Percentiles rank a stretch among this genome's conserved stretches.
Conservation (phyloP, 768 basidiomycete species). For the Mycena filopes region DNA sequence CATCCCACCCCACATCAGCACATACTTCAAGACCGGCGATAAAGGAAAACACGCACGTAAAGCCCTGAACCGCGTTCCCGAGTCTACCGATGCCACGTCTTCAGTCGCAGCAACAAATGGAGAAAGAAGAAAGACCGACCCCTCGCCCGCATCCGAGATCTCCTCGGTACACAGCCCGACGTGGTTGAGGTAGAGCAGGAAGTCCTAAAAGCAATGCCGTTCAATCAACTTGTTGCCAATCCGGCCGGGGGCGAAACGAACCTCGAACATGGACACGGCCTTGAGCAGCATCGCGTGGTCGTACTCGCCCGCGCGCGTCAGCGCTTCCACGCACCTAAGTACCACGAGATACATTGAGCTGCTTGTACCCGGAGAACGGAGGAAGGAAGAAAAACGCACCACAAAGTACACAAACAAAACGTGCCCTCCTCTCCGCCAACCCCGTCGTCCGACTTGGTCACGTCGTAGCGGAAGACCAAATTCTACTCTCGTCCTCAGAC, state of each 20-base stretch:
- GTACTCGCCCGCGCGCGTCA: constrained; percentile 88
- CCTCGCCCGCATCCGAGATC: constrained; percentile 87
- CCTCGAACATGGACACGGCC: constrained; percentile 92
- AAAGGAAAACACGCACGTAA: constrained; percentile 68
- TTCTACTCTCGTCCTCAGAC: too few species aligned
- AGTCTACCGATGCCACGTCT: constrained; percentile 57
- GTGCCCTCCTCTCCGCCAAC: constrained; percentile 97
- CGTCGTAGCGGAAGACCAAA: constrained; percentile 92
- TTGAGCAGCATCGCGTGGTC: constrained; percentile 72
- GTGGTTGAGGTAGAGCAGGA: constrained; percentile 86
- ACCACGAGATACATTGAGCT: background rate
- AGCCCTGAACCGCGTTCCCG: constrained; percentile 90
- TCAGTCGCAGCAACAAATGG: background rate
- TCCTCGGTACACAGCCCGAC: constrained; percentile 89
- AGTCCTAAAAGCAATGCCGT: constrained; percentile 67
- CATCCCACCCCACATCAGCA: background rate
- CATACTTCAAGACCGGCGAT: too few species aligned
- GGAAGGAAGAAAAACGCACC: constrained; percentile 52
- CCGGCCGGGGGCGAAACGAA: too few species aligned
- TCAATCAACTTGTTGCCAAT: too few species aligned
- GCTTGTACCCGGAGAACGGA: background rate
- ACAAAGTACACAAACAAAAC: constrained; percentile 89
- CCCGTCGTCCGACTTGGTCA: constrained; percentile 86
- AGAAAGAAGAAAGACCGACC: constrained; percentile 55
- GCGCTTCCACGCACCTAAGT: constrained; percentile 87